Conservation (phyloP, 495 filamentous ascomycete species). For the Margaritispora aquatica region DNA sequence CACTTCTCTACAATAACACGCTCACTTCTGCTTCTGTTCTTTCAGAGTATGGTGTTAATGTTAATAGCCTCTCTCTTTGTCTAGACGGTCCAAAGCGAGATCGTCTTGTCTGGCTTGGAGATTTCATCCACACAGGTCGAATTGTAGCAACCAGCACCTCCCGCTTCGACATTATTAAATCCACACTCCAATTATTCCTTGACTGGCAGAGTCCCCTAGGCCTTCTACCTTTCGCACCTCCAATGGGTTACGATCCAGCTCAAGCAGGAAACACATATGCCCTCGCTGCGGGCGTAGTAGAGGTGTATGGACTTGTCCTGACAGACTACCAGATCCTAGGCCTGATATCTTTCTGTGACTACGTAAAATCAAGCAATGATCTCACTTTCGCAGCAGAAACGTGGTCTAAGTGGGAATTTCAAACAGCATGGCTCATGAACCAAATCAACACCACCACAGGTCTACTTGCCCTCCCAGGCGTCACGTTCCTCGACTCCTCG, state of each 20-base stretch:
- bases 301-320: not conserved
- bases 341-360: slow-evolving; percentile 21
- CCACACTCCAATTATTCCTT: not conserved
- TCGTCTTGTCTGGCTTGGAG: slow-evolving; percentile 8
- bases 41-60: slow-evolving; percentile 17
- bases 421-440: slow-evolving; percentile 12
- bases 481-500: slow-evolving; percentile 11
- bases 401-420: slow-evolving; percentile 20
- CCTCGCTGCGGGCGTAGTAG: not conserved
- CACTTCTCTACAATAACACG: not conserved
- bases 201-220: slow-evolving; percentile 1
- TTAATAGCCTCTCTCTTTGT: slow-evolving; percentile 25
- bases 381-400: slow-evolving; percentile 5
- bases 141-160: not conserved
- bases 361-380: slow-evolving; percentile 17
- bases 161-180: not conserved
- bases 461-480: slow-evolving; percentile 10
- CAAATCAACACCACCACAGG: slow-evolving; percentile 22
- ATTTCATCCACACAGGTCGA: slow-evolving; percentile 4
- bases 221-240: not conserved
- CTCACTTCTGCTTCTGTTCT: slow-evolving; percentile 7
- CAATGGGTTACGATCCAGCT: not conserved
- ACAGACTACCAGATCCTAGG: slow-evolving; percentile 28
- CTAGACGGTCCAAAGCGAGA: slow-evolving; percentile 25
- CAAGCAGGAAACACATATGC: not conserved